A percentile compares a stretch with the other conserved stretches of the same genome.
phyloP scores from a whole-genome alignment of 2,329 filamentous ascomycete species.

The Elsinoe fawcettii region DNA sequence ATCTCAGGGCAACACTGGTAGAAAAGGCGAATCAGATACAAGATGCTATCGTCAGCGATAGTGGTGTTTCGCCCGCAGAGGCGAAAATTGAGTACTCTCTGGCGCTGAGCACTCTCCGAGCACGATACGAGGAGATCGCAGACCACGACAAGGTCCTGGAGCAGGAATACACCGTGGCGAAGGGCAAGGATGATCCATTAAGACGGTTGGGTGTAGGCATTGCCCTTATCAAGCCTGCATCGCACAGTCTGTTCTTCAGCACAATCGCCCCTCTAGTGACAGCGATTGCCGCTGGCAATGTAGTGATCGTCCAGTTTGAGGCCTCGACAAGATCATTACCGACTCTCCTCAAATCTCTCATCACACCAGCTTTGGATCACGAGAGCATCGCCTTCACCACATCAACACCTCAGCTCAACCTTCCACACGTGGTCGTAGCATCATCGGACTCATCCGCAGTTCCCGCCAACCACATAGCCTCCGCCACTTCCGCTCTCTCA shows the following conservation, averaged over 20 bases:
- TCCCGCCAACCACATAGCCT: slow-evolving; percentile 30
- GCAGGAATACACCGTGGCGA: slow-evolving; percentile 37
- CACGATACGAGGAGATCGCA: slow-evolving; percentile 34
- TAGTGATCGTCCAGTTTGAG: slow-evolving; percentile 41
- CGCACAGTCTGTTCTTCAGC: slow-evolving; percentile 44
- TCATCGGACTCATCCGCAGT: slow-evolving; percentile 27
- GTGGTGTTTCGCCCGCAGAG: slow-evolving; percentile 30
- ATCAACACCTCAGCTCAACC: slow-evolving; percentile 20
- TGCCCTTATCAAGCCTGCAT: slow-evolving; percentile 42
- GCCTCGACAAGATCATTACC: slow-evolving; percentile 34
- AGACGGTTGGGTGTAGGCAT: slow-evolving; percentile 34
- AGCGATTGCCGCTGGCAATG: slow-evolving; percentile 46
- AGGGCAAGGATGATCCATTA: slow-evolving; percentile 32
- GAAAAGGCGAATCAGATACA: slow-evolving; percentile 31
- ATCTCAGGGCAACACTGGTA: slow-evolving; percentile 35
- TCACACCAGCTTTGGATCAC: slow-evolving; percentile 37
- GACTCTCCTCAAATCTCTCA: slow-evolving; percentile 31
- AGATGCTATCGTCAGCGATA: slow-evolving; percentile 37
- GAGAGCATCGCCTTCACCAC: slow-evolving; percentile 43
- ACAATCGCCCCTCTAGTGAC: slow-evolving; percentile 38
- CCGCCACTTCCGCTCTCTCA: slow-evolving; percentile 29
- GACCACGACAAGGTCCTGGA: slow-evolving; percentile 22
- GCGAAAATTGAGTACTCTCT: slow-evolving; percentile 37
- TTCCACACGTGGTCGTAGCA: slow-evolving; percentile 5
- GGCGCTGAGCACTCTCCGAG: slow-evolving; percentile 33